Base-by-base conservation (phyloP, 495 filamentous ascomycete genomes). In the Terfezia boudieri region DNA sequence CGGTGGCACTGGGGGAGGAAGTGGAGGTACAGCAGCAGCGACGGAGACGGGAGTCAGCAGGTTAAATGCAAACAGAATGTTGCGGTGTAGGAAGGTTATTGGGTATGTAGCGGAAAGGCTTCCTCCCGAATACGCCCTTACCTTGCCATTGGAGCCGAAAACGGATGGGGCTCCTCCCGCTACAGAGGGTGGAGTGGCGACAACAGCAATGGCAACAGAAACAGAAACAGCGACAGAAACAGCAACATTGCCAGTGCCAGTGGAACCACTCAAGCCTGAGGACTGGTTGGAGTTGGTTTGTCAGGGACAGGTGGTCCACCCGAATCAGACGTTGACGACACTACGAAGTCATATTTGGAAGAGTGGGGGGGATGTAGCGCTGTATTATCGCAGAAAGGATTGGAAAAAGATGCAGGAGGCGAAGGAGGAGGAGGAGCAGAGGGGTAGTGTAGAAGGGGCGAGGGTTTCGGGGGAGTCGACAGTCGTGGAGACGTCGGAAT, bases 31-130 rank as follows among this genome's bases (percentile, higher is more conserved):
- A 49, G 26, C 56, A 37, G 69, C 58, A 16, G 60, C 59, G 53
- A 66, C 62, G 43, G 62, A 59, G 20, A 10, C 35, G 60, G 79
- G 81, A 37, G 90, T 86, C 59, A 83, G 85, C 51, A 78, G 90
- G 35, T 74, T 98, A 55, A 98, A 96, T 65, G 90, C 90, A 35
- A 98, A 96, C 63, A 74, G 90, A 35, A 96, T 98, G 92, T 74
- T 98, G 35, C 76, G 90, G 49, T 83, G 88, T 4, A 89, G 85
- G 70, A 98, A 96, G 71, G 85, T 98, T n/a, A 67, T 93, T 37
- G 79, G 77, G 1, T 98, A 98, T 60, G 80, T 96, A 8, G 82
- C 86, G 1, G 90, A 98, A 66, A 75, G 86, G 51, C 88, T 98
- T 53, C 88, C 41, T 22, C 62, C 62, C 7, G n/a, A 56, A 7